Conservation (phyloP, 2,329 filamentous ascomycete species). For the Aspergillus fumigatus region DNA sequence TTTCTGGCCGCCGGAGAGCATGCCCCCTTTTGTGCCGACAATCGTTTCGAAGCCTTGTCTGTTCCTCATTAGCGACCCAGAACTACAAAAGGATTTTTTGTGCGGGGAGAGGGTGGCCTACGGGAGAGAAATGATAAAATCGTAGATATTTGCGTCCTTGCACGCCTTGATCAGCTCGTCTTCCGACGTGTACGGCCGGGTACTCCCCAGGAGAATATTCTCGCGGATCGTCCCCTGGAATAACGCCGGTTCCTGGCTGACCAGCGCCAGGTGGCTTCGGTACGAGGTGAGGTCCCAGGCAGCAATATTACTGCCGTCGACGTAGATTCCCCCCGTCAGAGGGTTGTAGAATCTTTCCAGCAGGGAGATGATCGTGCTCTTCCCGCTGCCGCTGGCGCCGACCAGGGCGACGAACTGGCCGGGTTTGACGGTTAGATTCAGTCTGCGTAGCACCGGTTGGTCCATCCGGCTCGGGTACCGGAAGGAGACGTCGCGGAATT, state of each 20-base stretch:
- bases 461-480: conserved; percentile 87
- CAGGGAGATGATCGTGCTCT: conserved; percentile 87
- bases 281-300: conserved; percentile 81
- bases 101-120: conserved; percentile 34
- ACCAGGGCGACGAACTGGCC: conserved; percentile 66
- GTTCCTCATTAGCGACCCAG: conserved; percentile 4
- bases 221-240: conserved; percentile 91
- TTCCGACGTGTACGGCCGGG: conserved; percentile 64
- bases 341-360: conserved; percentile 95
- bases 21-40: conserved; percentile 79
- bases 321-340: conserved; percentile 68
- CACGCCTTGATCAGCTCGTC: conserved; percentile 72
- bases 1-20: conserved; percentile 88
- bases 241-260: conserved; percentile 89
- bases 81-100: not conserved
- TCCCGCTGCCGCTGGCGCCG: conserved; percentile 87
- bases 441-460: conserved; percentile 79
- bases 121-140: conserved; percentile 84
- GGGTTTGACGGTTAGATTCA: conserved; percentile 54
- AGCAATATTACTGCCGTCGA: conserved; percentile 80
- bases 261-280: conserved; percentile 75
- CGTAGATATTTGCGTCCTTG: conserved; percentile 86
- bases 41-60: conserved; percentile 76
- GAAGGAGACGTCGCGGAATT: conserved; percentile 92
- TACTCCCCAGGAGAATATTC: conserved; percentile 77